A percentile compares a stretch with the other conserved stretches of the same genome.
Evolutionary conservation across 228 moss, liverwort and hornwort genomes (phyloP).

Genomic region (Sphagnum magellanicum): DNA sequence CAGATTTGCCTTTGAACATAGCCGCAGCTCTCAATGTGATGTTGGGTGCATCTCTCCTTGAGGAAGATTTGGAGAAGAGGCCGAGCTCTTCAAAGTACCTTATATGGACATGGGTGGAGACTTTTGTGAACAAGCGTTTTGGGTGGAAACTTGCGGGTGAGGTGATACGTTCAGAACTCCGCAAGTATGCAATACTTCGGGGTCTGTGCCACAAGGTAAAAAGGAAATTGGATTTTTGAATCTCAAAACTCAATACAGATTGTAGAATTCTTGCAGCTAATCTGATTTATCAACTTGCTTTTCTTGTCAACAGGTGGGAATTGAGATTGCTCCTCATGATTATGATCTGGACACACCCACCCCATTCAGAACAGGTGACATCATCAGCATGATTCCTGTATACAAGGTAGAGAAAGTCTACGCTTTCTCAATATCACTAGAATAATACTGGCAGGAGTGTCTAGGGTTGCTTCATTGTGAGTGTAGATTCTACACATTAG

Average conservation of each 20-base stretch:
- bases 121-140: conserved; percentile 53
- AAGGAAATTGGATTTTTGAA: no score
- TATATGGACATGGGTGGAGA: conserved; percentile 41
- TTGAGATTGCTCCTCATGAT: neutral
- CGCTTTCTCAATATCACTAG: no score
- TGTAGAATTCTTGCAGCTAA: no score
- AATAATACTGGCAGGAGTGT: no score
- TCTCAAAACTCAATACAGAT: no score
- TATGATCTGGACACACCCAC: neutral
- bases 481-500: no score
- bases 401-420: neutral
- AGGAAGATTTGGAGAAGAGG: conserved; percentile 14
- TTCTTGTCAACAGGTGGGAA: neutral
- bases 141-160: conserved; percentile 41
- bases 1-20: conserved; percentile 39
- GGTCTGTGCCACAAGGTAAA: conserved; percentile 56
- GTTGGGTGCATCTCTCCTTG: conserved; percentile 30
- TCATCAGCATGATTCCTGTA: neutral
- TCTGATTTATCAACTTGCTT: neutral
- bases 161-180: conserved; percentile 35
- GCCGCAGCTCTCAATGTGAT: conserved; percentile 54
- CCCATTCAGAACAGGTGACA: neutral
- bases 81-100: neutral
- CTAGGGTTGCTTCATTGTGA: no score
- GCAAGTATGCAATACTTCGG: conserved; percentile 53